Evolutionary conservation across 139 green algal species (phyloP), one percentile per base, ranked within the genome.

Genomic region (Edaphochlamys debaryana): DNA sequence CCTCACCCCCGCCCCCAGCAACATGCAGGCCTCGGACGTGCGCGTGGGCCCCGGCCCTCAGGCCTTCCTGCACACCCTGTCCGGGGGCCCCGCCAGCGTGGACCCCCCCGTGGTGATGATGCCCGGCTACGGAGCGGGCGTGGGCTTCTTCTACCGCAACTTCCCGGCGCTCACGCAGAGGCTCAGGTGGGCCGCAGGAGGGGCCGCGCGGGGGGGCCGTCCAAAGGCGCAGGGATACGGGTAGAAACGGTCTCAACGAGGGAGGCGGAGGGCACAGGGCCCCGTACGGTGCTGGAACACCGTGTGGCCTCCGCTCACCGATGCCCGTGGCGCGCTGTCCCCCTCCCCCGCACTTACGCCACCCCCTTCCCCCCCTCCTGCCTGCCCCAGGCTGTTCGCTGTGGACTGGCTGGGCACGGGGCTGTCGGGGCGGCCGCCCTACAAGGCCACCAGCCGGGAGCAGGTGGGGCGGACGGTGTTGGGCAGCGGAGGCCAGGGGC

Each of bases 401-500:
- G 89, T 98, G 11, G 95, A 98, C 87, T 95, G 92, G 85, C 87
- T 98, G 25, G 95, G 95, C 63, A 98, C 94, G 11, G 95, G 95
- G 0, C 90, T 97, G 50, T 96, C 92, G 58, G 94, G 94, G 6
- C 86, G 95, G 6, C 95, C 95, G 3, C n/a, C 67, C 4, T 98
- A 95, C 80, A 69, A n/a, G 1, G 94, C 90, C 0, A 79, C 69
- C 19, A 90, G 74, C 67, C 88, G 87, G 0, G 52, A 90, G 52
- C 83, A 94, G 38, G n/a, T n/a, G n/a, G n/a, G n/a, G n/a, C n/a
- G n/a, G n/a, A n/a, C n/a, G n/a, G n/a, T n/a, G n/a, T n/a, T n/a
- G n/a, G n/a, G n/a, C n/a, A n/a, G n/a, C n/a, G n/a, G n/a, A n/a
- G n/a, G n/a, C n/a, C n/a, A n/a, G n/a, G n/a, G n/a, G n/a, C n/a